These are phyloP conservation scores for Cucumis cinereus DNA, from an alignment of 306 rosid species.

Conservation along the genomic window DNA sequence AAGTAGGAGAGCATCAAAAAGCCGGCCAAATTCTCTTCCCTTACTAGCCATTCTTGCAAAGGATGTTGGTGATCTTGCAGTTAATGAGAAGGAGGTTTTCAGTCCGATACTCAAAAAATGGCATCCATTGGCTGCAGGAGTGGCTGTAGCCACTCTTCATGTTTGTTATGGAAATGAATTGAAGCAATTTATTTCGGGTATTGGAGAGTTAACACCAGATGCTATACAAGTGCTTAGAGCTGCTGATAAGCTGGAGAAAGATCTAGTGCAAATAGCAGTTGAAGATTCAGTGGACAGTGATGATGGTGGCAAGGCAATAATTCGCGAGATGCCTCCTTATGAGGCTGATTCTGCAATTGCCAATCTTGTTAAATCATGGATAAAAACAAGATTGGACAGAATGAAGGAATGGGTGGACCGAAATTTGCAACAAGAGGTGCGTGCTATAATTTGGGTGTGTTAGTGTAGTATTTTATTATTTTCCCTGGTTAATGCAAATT, in stretches of 20 bases:
- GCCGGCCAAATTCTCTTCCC: constrained; percentile 85
- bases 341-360: constrained; percentile 93
- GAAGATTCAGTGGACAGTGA: constrained; percentile 95
- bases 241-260: constrained; percentile 94
- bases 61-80: constrained; percentile 84
- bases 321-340: constrained; percentile 97
- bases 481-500: background rate
- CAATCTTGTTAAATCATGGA: constrained; percentile 86
- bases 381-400: constrained; percentile 74
- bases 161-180: constrained; percentile 83
- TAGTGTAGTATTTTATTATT: background rate
- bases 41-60: constrained; percentile 81
- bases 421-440: constrained; percentile 92
- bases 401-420: constrained; percentile 92
- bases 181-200: constrained; percentile 73
- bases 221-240: constrained; percentile 87
- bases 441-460: constrained; percentile 16
- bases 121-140: constrained; percentile 94
- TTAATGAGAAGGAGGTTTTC: constrained; percentile 67
- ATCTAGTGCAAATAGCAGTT: constrained; percentile 90
- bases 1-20: constrained; percentile 90
- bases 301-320: constrained; percentile 96
- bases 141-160: constrained; percentile 97
- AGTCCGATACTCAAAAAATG: constrained; percentile 89
- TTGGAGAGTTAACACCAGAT: constrained; percentile 89